Percentiles rank a stretch among this genome's conserved stretches.
phyloP scores from a whole-genome alignment of 106 monocot species.

The Dioscorea dumetorum region DNA sequence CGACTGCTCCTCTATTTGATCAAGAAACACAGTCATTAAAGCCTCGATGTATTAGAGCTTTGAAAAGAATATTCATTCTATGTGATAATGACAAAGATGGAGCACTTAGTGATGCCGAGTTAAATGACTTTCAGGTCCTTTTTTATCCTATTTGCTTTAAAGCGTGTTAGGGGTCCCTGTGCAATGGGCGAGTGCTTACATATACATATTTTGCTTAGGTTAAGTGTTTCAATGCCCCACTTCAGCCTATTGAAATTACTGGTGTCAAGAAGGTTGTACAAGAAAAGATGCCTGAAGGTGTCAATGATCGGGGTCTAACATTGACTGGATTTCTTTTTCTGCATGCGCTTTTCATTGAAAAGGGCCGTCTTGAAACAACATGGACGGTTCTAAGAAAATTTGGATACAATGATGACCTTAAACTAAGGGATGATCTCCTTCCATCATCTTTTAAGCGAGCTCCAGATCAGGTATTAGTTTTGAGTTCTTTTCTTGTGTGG shows the following conservation, averaged over 20 bases:
- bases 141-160: constrained; percentile 1
- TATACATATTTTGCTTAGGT: constrained; percentile 38
- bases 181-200: neutral
- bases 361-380: constrained; percentile 93
- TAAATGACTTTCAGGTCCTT: constrained; percentile 90
- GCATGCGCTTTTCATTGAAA: constrained; percentile 96
- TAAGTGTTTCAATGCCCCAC: constrained; percentile 90
- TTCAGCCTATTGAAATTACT: constrained; percentile 81
- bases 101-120: constrained; percentile 75
- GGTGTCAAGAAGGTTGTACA: constrained; percentile 94
- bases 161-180: too few relatives aligned
- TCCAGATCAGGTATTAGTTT: constrained; percentile 70
- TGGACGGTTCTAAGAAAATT: constrained; percentile 97
- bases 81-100: constrained; percentile 93
- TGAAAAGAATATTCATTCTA: constrained; percentile 90
- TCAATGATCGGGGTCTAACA: constrained; percentile 82
- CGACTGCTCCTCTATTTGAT: constrained; percentile 89
- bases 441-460: constrained; percentile 65
- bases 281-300: constrained; percentile 97
- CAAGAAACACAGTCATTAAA: constrained; percentile 89
- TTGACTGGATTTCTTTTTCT: constrained; percentile 97
- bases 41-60: constrained; percentile 75
- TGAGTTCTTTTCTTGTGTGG: neutral
- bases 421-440: constrained; percentile 83
- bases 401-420: constrained; percentile 88